Conservation (phyloP, 2,329 filamentous ascomycete species). For the Colletotrichum lindemuthianum region DNA sequence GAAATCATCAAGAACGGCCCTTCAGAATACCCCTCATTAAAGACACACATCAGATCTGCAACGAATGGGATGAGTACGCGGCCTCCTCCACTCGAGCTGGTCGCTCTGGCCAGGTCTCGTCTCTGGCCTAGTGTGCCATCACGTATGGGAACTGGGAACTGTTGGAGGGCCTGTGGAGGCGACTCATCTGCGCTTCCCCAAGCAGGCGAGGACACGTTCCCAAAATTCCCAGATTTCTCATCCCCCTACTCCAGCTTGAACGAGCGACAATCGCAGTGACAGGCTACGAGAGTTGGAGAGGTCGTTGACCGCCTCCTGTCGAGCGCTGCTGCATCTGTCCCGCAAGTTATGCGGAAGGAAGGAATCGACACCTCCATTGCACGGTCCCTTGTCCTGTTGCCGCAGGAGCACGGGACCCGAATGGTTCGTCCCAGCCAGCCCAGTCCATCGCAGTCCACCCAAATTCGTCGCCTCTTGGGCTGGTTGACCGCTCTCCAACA, state of each 20-base stretch:
- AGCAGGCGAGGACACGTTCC: conserved; percentile 34
- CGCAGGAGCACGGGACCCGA: no score
- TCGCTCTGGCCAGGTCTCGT: conserved; percentile 22
- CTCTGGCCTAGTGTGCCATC: conserved; percentile 2
- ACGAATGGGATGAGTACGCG: background rate
- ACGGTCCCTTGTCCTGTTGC: no score
- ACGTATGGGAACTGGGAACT: conserved; percentile 17
- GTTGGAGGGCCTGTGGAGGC: conserved; percentile 20
- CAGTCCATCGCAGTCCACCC: no score
- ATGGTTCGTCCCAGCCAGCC: no score
- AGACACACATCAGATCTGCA: background rate
- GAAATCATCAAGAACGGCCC: no score
- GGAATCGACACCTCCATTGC: no score
- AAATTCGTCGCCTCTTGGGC: no score
- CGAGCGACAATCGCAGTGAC: background rate
- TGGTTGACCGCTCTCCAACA: no score
- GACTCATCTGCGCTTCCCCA: conserved; percentile 26
- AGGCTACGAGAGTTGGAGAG: background rate
- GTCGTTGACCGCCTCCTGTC: background rate
- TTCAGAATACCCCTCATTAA: background rate
- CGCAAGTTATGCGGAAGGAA: no score
- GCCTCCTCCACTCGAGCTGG: conserved; percentile 7
- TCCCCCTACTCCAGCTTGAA: background rate
- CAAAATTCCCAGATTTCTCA: conserved; percentile 14
- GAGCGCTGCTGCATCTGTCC: no score